phyloP scores from a whole-genome alignment of 2,329 filamentous ascomycete genomes.

The Clarireedia paspali region DNA sequence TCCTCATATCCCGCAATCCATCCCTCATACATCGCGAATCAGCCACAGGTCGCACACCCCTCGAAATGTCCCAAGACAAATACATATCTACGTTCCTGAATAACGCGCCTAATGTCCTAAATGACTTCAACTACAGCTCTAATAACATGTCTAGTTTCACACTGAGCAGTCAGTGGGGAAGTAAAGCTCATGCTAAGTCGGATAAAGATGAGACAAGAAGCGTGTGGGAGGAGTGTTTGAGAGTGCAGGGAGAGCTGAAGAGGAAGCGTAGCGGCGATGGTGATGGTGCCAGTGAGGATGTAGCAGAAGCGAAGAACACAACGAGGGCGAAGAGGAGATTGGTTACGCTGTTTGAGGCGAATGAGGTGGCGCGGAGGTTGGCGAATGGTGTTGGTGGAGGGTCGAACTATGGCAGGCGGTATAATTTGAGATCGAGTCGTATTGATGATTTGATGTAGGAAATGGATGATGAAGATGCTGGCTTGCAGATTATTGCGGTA shows the following conservation, averaged over 20 bases:
- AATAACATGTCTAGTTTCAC: background rate
- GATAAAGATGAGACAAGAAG: background rate
- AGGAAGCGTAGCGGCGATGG: conserved; percentile 7
- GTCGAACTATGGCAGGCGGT: background rate
- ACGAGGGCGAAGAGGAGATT: conserved; percentile 39
- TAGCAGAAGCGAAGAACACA: conserved; percentile 18
- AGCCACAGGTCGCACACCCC: conserved; percentile 65
- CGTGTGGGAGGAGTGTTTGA: conserved; percentile 8
- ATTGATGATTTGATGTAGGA: no score
- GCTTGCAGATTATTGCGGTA: no score
- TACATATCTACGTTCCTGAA: conserved; percentile 33
- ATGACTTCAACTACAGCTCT: conserved; percentile 22
- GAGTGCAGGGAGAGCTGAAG: conserved; percentile 1
- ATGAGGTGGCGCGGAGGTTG: conserved; percentile 47
- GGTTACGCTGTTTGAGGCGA: conserved; percentile 50
- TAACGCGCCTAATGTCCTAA: conserved; percentile 8
- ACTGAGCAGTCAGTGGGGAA: background rate
- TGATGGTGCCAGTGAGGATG: conserved; percentile 2
- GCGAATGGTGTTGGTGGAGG: background rate
- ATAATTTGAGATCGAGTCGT: no score
- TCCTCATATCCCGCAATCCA: conserved; percentile 20
- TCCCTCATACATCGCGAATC: conserved; percentile 61
- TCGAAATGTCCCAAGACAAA: conserved; percentile 55
- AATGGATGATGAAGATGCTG: no score
- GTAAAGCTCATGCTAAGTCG: background rate